Conservation (phyloP, 129 eudicot species). For the Logfia minima region DNA sequence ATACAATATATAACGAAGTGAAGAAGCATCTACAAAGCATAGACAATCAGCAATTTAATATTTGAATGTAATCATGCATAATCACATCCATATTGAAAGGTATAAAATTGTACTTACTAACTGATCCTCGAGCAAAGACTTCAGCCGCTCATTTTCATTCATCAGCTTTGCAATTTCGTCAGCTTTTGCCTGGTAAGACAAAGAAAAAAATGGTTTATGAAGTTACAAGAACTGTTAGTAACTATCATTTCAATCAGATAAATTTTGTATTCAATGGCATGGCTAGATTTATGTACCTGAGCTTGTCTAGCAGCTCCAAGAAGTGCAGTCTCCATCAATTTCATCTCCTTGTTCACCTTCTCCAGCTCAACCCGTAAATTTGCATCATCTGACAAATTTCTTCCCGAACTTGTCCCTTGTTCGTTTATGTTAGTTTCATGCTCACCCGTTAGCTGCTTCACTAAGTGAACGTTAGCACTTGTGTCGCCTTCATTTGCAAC, state of each 20-base stretch:
- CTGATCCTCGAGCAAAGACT: slow-evolving; percentile 70
- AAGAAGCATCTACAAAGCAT: background rate
- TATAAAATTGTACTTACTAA: slow-evolving; percentile 46
- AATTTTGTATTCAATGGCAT: background rate
- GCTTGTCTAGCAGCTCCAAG: slow-evolving; percentile 93
- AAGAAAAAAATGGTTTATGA: background rate
- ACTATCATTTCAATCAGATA: background rate
- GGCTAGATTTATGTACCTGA: slow-evolving; percentile 46
- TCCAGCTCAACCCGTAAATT: slow-evolving; percentile 62
- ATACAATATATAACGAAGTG: background rate
- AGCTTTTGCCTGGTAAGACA: slow-evolving; percentile 75
- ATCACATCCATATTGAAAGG: slow-evolving; percentile 1
- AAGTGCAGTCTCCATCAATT: slow-evolving; percentile 90
- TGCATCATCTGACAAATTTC: slow-evolving; percentile 38
- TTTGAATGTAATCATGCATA: slow-evolving; percentile 11
- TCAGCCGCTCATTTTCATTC: slow-evolving; percentile 94
- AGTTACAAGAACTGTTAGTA: background rate
- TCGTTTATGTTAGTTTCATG: slow-evolving; percentile 32
- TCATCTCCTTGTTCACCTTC: slow-evolving; percentile 87
- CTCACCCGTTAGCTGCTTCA: slow-evolving; percentile 26
- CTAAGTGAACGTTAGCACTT: slow-evolving; percentile 25
- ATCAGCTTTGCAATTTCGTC: slow-evolving; percentile 88
- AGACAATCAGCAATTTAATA: background rate
- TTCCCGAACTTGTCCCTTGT: slow-evolving; percentile 31
- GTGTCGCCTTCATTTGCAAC: slow-evolving; percentile 37